Evolutionary conservation across 768 basidiomycete species (phyloP).

Genomic region (Hydnomerulius pinastri): DNA sequence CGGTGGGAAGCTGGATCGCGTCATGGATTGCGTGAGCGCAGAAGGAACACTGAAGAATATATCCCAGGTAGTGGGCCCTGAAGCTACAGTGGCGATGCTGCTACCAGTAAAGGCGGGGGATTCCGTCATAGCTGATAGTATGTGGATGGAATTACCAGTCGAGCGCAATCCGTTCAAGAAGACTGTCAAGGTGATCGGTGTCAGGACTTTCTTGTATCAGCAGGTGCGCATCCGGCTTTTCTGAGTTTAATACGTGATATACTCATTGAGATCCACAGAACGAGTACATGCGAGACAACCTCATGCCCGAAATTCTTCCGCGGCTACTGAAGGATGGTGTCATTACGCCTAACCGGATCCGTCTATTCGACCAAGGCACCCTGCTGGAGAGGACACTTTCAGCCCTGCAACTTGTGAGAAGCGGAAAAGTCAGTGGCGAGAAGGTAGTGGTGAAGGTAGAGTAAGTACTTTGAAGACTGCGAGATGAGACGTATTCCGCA

Average conservation of each 20-base stretch:
- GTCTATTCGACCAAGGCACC: constrained; percentile 42
- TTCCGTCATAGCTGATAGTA: constrained; percentile 33
- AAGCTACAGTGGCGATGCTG: constrained; percentile 44
- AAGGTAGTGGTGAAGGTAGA: constrained; percentile 47
- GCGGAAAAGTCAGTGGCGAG: constrained; percentile 51
- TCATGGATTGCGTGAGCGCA: constrained; percentile 42
- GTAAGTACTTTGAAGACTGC: too few species aligned
- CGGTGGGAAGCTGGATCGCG: constrained; percentile 34
- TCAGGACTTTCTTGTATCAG: constrained; percentile 44
- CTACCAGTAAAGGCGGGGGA: constrained; percentile 49
- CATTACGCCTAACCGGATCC: constrained; percentile 44
- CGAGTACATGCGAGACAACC: constrained; percentile 40
- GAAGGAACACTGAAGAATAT: constrained; percentile 38
- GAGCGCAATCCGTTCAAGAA: constrained; percentile 40
- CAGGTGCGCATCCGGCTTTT: constrained; percentile 26
- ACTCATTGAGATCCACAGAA: constrained; percentile 31
- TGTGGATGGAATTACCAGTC: constrained; percentile 36
- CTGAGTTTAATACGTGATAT: neutral
- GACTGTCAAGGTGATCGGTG: constrained; percentile 37
- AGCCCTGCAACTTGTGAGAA: constrained; percentile 47
- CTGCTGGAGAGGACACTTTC: constrained; percentile 42
- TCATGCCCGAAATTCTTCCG: constrained; percentile 50
- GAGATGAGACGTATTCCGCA: neutral
- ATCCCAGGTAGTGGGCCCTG: constrained; percentile 37
- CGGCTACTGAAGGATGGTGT: constrained; percentile 38